Evolutionary conservation across 257 asterid species (phyloP).

Genomic region (Solanum tarapatanum): DNA sequence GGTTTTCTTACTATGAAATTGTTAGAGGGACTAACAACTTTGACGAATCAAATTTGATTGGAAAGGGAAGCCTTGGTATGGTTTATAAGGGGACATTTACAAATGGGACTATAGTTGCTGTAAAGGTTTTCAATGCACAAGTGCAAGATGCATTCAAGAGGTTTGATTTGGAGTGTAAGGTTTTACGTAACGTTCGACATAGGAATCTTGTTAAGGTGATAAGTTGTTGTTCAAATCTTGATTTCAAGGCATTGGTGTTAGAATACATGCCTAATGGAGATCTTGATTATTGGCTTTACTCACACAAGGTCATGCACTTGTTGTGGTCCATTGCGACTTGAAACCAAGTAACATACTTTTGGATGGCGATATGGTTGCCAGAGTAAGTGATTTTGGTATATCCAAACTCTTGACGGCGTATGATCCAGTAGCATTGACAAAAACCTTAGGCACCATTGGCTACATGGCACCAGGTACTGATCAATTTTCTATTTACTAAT

Average conservation of each 20-base stretch:
- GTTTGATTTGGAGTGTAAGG: no score
- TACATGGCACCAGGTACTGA: background rate
- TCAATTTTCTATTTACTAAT: background rate
- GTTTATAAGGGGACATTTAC: no score
- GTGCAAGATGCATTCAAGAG: no score
- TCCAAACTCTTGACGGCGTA: background rate
- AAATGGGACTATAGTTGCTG: no score
- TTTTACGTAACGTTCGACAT: no score
- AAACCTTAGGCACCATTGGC: background rate
- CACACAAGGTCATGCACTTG: background rate
- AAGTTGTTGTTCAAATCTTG: background rate
- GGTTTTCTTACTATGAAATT: no score
- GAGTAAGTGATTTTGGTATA: background rate
- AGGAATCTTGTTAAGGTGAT: background rate
- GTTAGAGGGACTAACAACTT: no score
- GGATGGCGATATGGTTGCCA: background rate
- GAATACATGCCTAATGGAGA: slow-evolving; percentile 3
- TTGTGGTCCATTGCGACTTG: slow-evolving; percentile 1
- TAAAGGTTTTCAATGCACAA: no score
- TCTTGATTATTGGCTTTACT: background rate
- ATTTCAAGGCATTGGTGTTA: background rate
- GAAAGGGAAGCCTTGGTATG: no score
- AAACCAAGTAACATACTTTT: slow-evolving; percentile 6
- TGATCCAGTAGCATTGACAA: background rate
- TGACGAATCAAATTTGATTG: no score